Evolutionary conservation across 2,329 filamentous ascomycete species (phyloP), one percentile per base, ranked within the genome.

Genomic region (Monilinia laxa): DNA sequence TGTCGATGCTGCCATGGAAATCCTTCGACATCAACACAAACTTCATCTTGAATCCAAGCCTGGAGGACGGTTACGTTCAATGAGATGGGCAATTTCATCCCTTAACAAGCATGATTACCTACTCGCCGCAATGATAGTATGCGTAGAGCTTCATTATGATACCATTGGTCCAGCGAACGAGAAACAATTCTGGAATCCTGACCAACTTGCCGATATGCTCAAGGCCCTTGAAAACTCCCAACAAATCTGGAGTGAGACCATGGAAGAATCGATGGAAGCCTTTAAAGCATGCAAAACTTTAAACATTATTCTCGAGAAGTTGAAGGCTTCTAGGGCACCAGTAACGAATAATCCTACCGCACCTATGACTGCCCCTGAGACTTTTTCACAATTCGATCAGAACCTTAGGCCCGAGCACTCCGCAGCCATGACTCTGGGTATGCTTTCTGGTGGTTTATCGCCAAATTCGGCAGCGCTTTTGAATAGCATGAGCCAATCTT

Each of bases 201-300:
- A 84, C 64, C 84, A 89, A 75, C 85, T 90, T 12, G 82, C 86
- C 40, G 90, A 91, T 71, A 96, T 97, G 91, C 82, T 95, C 40
- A 79, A 82, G 28, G 85, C 88, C 1, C 84, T 98, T 3, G 89
- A 93, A 74, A 84, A 84, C 23, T 90, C 90, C 11, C 85, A 86
- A 56, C 82, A 84, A 23, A 95, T 98, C 66, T 98, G 93, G 93
- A 88, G 90, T 59, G 87, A 86, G 12, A 81, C 93, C 14, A 85
- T 88, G 3, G 89, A 95, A 65, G 83, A 87, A 31, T 95, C 90
- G 0, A 90, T 97, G 80, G 94, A 98, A 72, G 92, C 93, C 0
- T 93, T 89, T 80, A 98, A 98, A 79, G 94, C 92, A 1, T 87
- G 87, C 52, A 87, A 87, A 53, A 84, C 94, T 31, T 81, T 98